Evolutionary conservation across 192 early-diverging fungal species (phyloP).

Genomic region (Backusella australiensis): DNA sequence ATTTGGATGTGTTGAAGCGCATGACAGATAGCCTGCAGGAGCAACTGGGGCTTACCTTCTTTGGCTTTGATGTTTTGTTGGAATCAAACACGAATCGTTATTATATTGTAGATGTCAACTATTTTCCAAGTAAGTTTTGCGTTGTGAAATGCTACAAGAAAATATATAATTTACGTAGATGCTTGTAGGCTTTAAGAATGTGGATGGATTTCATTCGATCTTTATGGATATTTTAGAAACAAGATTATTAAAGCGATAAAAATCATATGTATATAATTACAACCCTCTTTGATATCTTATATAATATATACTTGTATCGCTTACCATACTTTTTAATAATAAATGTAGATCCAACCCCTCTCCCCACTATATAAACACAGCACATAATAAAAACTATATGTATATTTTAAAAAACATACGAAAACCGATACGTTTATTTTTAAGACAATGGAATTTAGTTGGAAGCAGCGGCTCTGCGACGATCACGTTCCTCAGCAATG

Average conservation of each 20-base stretch:
- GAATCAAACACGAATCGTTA: slow-evolving; percentile 20
- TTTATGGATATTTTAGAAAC: slow-evolving; percentile 20
- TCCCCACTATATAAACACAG: too few species aligned
- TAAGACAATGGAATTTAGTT: not conserved
- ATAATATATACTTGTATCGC: too few species aligned
- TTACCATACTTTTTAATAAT: too few species aligned
- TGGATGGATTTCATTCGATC: slow-evolving; percentile 14
- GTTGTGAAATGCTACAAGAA: too few species aligned
- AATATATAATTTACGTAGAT: not conserved
- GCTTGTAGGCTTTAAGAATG: slow-evolving; percentile 18
- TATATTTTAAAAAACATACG: too few species aligned
- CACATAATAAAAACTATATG: not conserved
- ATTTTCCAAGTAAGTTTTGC: slow-evolving; percentile 34
- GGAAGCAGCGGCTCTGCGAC: slow-evolving; percentile 59
- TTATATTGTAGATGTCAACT: slow-evolving; percentile 41
- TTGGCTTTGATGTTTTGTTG: slow-evolving; percentile 39
- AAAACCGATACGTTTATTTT: not conserved
- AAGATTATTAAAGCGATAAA: not conserved
- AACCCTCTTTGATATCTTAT: not conserved
- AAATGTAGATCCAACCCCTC: too few species aligned
- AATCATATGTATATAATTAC: not conserved
- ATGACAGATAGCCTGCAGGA: slow-evolving; percentile 25
- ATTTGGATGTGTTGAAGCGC: slow-evolving; percentile 7
- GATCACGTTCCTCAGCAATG: slow-evolving; percentile 99
- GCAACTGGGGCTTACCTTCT: slow-evolving; percentile 35